A percentile compares a stretch with the other conserved stretches of the same genome.
Evolutionary conservation across 169 alveolate genomes (phyloP).

Genomic region (Haemoproteus tartakovskyi): DNA sequence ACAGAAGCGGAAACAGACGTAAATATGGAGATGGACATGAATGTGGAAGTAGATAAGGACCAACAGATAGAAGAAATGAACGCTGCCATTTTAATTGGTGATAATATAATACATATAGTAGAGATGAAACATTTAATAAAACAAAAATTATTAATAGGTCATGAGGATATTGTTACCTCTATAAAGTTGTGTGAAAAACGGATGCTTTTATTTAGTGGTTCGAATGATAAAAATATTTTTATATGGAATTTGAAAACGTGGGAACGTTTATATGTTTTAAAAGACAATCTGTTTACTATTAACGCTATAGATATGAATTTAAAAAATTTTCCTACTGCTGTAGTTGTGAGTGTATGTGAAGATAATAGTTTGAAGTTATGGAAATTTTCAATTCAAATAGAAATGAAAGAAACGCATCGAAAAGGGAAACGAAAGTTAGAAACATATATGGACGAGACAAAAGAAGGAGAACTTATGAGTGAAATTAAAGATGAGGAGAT

Average conservation of each 20-base stretch:
- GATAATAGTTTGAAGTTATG: conserved; percentile 53
- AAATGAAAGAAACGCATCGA: not conserved
- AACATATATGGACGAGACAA: conserved; percentile 4
- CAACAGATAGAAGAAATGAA: not conserved
- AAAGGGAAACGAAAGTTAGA: conserved; percentile 3
- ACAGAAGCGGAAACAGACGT: not conserved
- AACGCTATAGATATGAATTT: conserved; percentile 54
- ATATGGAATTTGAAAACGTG: conserved; percentile 45
- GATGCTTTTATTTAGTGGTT: conserved; percentile 47
- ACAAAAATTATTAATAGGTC: conserved; percentile 49
- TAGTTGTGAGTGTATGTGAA: conserved; percentile 63
- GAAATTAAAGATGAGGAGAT: conserved; percentile 6
- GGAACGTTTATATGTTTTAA: conserved; percentile 23
- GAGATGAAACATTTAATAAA: conserved; percentile 20
- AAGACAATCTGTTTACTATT: conserved; percentile 53
- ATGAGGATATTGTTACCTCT: conserved; percentile 57
- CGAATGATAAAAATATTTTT: conserved; percentile 58
- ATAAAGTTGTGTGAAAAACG: conserved; percentile 32
- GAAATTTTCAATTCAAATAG: conserved; percentile 12
- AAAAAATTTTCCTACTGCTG: conserved; percentile 11
- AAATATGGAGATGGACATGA: not conserved
- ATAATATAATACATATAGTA: conserved; percentile 49
- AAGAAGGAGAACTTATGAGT: not conserved
- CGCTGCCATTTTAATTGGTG: conserved; percentile 27
- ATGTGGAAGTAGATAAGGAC: not conserved